A percentile compares a stretch with the other conserved stretches of the same genome.
Evolutionary conservation across 139 green algal species (phyloP).

Genomic region (Tetradesmus obliquus): DNA sequence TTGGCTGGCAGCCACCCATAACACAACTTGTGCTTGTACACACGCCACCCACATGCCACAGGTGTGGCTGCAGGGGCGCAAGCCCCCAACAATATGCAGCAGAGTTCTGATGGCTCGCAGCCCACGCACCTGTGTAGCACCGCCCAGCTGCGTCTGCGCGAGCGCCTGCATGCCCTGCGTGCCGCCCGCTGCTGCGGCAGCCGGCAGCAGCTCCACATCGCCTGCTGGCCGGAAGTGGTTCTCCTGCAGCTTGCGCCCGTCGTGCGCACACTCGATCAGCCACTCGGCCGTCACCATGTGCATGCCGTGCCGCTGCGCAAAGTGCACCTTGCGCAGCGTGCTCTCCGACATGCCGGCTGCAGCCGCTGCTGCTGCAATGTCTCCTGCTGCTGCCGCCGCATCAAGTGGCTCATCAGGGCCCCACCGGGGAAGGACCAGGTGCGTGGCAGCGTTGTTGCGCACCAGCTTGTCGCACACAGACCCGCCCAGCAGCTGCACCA

Average conservation of each 20-base stretch:
- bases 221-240: not conserved
- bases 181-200: not conserved
- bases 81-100: not conserved
- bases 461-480: not conserved
- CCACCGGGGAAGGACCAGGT: slow-evolving; percentile 22
- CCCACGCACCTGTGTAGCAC: not conserved
- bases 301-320: not conserved
- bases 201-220: not conserved
- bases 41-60: no score
- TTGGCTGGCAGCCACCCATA: no score
- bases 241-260: slow-evolving; percentile 14
- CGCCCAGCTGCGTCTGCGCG: slow-evolving; percentile 5
- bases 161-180: not conserved
- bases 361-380: slow-evolving; percentile 1
- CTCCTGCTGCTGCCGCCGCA: not conserved
- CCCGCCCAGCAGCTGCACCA: slow-evolving; percentile 14
- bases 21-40: not conserved
- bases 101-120: not conserved
- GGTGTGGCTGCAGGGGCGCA: no score
- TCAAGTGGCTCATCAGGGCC: not conserved
- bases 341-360: not conserved
- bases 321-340: slow-evolving; percentile 18
- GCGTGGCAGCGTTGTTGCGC: not conserved
- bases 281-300: slow-evolving; percentile 35
- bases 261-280: slow-evolving; percentile 29